Evolutionary conservation across 1,284 basidiomycete species (phyloP).

Genomic region (Ustilago esculenta): DNA sequence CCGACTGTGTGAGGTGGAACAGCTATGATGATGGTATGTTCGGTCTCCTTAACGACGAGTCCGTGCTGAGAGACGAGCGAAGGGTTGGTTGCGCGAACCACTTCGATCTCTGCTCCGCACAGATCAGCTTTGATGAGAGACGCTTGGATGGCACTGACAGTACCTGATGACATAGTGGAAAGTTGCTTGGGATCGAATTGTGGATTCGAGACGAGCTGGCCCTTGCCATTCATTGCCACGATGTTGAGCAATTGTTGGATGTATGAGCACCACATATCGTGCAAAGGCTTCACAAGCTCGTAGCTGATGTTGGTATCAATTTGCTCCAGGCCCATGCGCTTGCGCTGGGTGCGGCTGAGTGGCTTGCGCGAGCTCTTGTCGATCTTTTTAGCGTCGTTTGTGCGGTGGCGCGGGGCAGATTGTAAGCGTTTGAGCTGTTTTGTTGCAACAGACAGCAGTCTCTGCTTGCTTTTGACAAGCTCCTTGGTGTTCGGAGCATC

Average conservation of each 20-base stretch:
- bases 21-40: conserved; percentile 36
- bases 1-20: background rate
- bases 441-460: conserved; percentile 20
- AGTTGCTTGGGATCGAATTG: conserved; percentile 29
- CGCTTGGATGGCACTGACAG: conserved; percentile 36
- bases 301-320: conserved; percentile 36
- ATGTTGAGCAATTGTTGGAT: conserved; percentile 51
- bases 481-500: conserved; percentile 6
- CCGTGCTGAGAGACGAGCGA: conserved; percentile 38
- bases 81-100: conserved; percentile 42
- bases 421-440: conserved; percentile 28
- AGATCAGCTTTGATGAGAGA: conserved; percentile 49
- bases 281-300: conserved; percentile 36
- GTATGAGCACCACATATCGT: conserved; percentile 47
- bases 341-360: conserved; percentile 39
- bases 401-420: conserved; percentile 14
- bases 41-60: conserved; percentile 45
- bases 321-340: conserved; percentile 33
- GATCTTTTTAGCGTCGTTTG: conserved; percentile 31
- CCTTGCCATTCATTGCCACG: conserved; percentile 28
- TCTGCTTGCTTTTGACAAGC: conserved; percentile 24
- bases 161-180: conserved; percentile 33
- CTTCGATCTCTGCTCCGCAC: conserved; percentile 46
- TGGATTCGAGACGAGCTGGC: conserved; percentile 29
- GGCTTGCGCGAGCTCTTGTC: conserved; percentile 14